phyloP scores from a whole-genome alignment of 805 yeast genomes.

The Wickerhamiella allomyrinae region DNA sequence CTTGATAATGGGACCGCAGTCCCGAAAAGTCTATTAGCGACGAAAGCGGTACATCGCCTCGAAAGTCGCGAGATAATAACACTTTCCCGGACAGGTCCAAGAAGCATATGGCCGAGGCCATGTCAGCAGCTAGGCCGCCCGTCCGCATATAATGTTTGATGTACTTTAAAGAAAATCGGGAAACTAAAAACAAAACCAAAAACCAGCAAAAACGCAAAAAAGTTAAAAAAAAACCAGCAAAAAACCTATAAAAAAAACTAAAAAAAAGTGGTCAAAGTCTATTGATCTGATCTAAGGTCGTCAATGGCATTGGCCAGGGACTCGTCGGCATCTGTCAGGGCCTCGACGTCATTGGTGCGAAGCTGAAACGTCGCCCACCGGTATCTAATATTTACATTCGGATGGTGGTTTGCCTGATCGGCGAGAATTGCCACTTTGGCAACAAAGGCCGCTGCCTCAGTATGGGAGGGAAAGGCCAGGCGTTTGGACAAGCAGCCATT shows the following conservation, averaged over 20 bases:
- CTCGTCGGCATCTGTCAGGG: conserved; percentile 12
- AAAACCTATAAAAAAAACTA: too few species aligned
- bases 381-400: conserved; percentile 14
- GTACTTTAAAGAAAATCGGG: too few species aligned
- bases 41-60: conserved; percentile 48
- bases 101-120: conserved; percentile 62
- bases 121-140: too few species aligned
- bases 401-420: conserved; percentile 16
- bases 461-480: conserved; percentile 13
- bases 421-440: conserved; percentile 12
- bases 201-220: too few species aligned
- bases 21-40: conserved; percentile 50
- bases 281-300: too few species aligned
- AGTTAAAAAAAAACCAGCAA: too few species aligned
- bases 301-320: conserved; percentile 12
- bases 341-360: conserved; percentile 13
- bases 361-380: conserved; percentile 11
- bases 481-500: conserved; percentile 9
- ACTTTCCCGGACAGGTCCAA: conserved; percentile 57
- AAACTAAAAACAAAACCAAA: too few species aligned
- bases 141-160: too few species aligned
- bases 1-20: conserved; percentile 29
- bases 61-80: conserved; percentile 52
- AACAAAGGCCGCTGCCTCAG: conserved; percentile 15
- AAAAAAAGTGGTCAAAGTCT: too few species aligned